These are phyloP conservation scores for Fusarium falciforme DNA, from an alignment of 2,329 filamentous ascomycete genomes.

Conservation along the genomic window DNA sequence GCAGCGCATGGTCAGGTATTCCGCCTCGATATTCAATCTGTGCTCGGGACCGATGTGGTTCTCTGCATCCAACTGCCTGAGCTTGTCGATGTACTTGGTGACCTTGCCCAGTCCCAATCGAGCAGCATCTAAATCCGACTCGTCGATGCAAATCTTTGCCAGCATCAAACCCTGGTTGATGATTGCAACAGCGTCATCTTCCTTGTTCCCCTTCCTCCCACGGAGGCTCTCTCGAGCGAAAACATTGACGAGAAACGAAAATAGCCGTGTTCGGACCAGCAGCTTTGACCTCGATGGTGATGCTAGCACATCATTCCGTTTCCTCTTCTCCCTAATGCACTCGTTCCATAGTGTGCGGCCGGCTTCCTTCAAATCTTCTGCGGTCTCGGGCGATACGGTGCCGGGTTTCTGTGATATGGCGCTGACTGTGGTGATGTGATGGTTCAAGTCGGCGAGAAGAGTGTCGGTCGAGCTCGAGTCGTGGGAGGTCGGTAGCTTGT, in stretches of 20 bases:
- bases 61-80: slow-evolving; percentile 19
- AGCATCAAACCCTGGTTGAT: slow-evolving; percentile 77
- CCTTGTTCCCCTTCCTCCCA: slow-evolving; percentile 37
- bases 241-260: slow-evolving; percentile 77
- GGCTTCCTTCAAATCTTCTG: slow-evolving; percentile 62
- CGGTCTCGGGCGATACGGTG: slow-evolving; percentile 1
- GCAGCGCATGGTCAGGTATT: slow-evolving; percentile 75
- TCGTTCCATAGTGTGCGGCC: slow-evolving; percentile 76
- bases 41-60: neutral
- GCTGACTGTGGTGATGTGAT: slow-evolving; percentile 41
- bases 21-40: slow-evolving; percentile 58
- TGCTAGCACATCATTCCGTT: slow-evolving; percentile 25
- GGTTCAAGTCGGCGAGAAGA: slow-evolving; percentile 46
- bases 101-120: slow-evolving; percentile 72
- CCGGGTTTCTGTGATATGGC: slow-evolving; percentile 9
- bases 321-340: slow-evolving; percentile 63
- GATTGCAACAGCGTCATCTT: slow-evolving; percentile 63
- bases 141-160: slow-evolving; percentile 62
- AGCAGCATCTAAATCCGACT: slow-evolving; percentile 66
- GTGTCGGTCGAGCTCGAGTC: slow-evolving; percentile 56
- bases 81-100: slow-evolving; percentile 61
- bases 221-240: slow-evolving; percentile 56
- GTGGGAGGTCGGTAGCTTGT: slow-evolving; percentile 30
- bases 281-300: slow-evolving; percentile 44
- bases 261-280: slow-evolving; percentile 56